Evolutionary conservation across 805 yeast genomes (phyloP).

Genomic region (Pichia pseudocactophila): DNA sequence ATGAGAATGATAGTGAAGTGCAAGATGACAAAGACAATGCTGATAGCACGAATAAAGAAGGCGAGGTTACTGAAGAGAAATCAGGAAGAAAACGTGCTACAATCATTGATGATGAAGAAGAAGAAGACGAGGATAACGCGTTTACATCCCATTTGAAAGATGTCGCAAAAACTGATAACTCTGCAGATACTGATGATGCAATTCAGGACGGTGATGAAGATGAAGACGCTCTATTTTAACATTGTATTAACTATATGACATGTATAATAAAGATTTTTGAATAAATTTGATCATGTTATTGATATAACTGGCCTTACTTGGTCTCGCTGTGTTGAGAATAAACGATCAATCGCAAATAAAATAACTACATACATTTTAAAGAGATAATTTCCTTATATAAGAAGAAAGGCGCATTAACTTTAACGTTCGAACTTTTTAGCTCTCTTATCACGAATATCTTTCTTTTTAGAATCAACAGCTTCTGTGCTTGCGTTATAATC

Average conservation of each 20-base stretch:
- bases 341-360: no score
- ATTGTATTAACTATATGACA: not conserved
- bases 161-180: not conserved
- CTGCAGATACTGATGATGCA: not conserved
- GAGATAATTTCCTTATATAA: no score
- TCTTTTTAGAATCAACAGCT: slow-evolving; percentile 34
- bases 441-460: slow-evolving; percentile 23
- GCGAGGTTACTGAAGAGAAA: slow-evolving; percentile 13
- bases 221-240: slow-evolving; percentile 10
- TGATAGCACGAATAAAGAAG: slow-evolving; percentile 2
- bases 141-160: no score
- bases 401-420: no score
- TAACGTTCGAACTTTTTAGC: slow-evolving; percentile 26
- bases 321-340: no score
- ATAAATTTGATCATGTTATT: no score
- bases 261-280: no score
- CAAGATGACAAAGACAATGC: slow-evolving; percentile 9
- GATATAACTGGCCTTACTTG: no score
- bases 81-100: slow-evolving; percentile 15
- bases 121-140: slow-evolving; percentile 11
- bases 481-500: slow-evolving; percentile 53
- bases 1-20: slow-evolving; percentile 10
- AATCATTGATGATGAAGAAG: slow-evolving; percentile 17
- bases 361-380: no score
- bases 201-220: slow-evolving; percentile 10